phyloP scores from a whole-genome alignment of 2,329 filamentous ascomycete genomes.

The Ascomycota sp. region DNA sequence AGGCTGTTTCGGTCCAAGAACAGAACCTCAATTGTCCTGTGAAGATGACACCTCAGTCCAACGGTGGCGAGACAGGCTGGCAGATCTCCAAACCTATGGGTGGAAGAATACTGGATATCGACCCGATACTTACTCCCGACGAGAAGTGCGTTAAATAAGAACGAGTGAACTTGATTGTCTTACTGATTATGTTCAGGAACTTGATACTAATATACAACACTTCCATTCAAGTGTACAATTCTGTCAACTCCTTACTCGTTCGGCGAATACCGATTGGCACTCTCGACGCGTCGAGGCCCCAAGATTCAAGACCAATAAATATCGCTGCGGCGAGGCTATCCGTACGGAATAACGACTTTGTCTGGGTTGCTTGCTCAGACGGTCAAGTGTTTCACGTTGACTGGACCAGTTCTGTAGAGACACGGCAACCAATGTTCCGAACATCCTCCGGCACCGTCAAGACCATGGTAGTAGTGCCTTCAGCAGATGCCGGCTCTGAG shows the following conservation, averaged over 20 bases:
- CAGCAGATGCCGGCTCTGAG: slow-evolving; percentile 10
- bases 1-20: slow-evolving; percentile 1
- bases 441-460: slow-evolving; percentile 21
- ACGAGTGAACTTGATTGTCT: slow-evolving; percentile 5
- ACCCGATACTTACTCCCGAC: slow-evolving; percentile 39
- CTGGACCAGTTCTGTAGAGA: slow-evolving; percentile 31
- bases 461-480: slow-evolving; percentile 22
- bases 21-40: slow-evolving; percentile 6
- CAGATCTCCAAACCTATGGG: slow-evolving; percentile 43
- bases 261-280: slow-evolving; percentile 41
- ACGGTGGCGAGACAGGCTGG: slow-evolving; percentile 24
- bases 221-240: slow-evolving; percentile 63
- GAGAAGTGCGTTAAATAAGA: no score
- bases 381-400: slow-evolving; percentile 36
- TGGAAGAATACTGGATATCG: slow-evolving; percentile 42
- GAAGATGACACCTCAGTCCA: slow-evolving; percentile 9
- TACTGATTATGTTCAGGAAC: slow-evolving; percentile 26
- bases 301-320: slow-evolving; percentile 8
- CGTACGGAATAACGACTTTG: slow-evolving; percentile 18
- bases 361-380: slow-evolving; percentile 41
- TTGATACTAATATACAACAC: slow-evolving; percentile 57
- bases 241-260: slow-evolving; percentile 60
- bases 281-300: slow-evolving; percentile 8
- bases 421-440: slow-evolving; percentile 19
- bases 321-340: slow-evolving; percentile 23